Evolutionary conservation across 192 early-diverging fungal genomes (phyloP).

Genomic region (Mortierella antarctica): DNA sequence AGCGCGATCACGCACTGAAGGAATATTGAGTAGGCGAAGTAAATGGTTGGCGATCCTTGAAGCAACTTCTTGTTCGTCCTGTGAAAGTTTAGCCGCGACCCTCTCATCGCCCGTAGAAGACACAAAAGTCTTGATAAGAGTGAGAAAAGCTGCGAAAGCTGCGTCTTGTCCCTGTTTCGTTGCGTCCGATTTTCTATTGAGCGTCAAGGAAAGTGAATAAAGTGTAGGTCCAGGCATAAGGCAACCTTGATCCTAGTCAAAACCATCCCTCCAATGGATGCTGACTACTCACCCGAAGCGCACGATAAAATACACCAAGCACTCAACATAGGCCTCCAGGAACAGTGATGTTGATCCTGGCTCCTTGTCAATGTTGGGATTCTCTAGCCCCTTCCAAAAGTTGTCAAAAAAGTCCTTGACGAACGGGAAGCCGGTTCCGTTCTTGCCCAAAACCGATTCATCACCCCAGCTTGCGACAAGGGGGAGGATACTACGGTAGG

Average conservation of each 20-base stretch:
- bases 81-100: conserved; percentile 22
- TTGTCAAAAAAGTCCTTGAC: conserved; percentile 69
- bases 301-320: conserved; percentile 65
- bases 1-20: conserved; percentile 40
- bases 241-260: background rate
- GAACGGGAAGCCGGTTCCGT: conserved; percentile 55
- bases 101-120: conserved; percentile 11
- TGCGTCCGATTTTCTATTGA: conserved; percentile 28
- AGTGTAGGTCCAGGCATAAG: too few species aligned
- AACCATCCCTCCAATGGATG: background rate
- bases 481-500: conserved; percentile 84
- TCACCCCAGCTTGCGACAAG: conserved; percentile 61
- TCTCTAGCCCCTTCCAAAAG: conserved; percentile 69
- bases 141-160: conserved; percentile 16
- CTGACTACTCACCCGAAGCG: conserved; percentile 48
- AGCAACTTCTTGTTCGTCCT: conserved; percentile 33
- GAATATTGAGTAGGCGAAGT: conserved; percentile 32
- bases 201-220: background rate
- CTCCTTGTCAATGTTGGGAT: conserved; percentile 58
- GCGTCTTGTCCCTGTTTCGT: conserved; percentile 48
- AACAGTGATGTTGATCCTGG: conserved; percentile 57
- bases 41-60: conserved; percentile 32
- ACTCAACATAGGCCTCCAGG: conserved; percentile 73
- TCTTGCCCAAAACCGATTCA: conserved; percentile 43
- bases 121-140: conserved; percentile 24